These are phyloP conservation scores for Acanthamoeba polyphaga DNA, from an alignment of 208 protist genomes.

Conservation along the genomic window DNA sequence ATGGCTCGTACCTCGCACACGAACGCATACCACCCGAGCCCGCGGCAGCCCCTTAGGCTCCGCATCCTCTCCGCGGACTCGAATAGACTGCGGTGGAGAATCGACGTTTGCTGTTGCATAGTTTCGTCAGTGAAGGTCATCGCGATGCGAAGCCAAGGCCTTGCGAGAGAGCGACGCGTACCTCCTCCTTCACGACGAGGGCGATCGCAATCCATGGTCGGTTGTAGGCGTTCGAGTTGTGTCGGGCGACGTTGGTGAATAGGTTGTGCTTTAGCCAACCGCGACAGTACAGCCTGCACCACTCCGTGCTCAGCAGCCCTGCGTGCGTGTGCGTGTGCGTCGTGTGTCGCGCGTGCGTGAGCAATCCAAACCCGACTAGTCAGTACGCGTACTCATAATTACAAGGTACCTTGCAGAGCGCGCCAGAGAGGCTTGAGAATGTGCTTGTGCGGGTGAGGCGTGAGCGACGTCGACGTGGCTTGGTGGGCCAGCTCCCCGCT, in stretches of 20 bases:
- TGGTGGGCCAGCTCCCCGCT: background rate
- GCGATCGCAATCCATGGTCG: constrained; percentile 2
- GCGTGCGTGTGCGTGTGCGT: background rate
- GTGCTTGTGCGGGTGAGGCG: background rate
- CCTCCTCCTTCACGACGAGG: constrained; percentile 16
- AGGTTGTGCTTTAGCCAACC: constrained; percentile 48
- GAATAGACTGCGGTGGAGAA: background rate
- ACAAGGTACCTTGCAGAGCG: constrained; percentile 16
- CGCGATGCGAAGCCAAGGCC: background rate
- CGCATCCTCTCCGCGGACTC: constrained; percentile 8
- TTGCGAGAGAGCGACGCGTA: background rate
- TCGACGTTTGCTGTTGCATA: background rate
- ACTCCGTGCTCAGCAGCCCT: constrained; percentile 43
- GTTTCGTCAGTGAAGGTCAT: too few relatives aligned
- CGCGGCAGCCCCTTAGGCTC: background rate
- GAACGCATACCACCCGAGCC: constrained; percentile 27
- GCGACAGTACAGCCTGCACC: constrained; percentile 28
- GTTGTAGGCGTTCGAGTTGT: constrained; percentile 56
- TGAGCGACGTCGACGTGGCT: background rate
- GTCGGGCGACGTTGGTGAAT: constrained; percentile 34
- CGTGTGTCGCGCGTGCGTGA: background rate
- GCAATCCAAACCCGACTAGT: background rate
- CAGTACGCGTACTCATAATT: background rate
- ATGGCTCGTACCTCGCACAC: constrained; percentile 7
- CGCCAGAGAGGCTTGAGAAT: constrained; percentile 21